Base-by-base conservation (phyloP, 177 flowering plant genomes). In the Telopea speciosissima region DNA sequence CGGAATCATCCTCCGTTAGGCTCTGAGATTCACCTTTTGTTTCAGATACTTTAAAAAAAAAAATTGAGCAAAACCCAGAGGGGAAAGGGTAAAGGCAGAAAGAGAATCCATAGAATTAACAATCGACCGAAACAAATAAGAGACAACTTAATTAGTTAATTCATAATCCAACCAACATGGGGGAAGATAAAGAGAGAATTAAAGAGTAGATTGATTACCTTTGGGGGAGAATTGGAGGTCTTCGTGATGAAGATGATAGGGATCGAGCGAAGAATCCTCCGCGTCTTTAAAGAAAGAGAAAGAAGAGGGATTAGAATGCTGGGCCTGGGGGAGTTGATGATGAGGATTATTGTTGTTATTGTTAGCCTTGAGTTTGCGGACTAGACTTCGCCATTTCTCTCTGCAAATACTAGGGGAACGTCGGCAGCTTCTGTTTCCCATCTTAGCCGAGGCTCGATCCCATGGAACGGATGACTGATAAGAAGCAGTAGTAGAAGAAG, bases 361-460 rank as follows among this genome's bases (percentile, higher is more conserved):
- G 36, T 21, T 52, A 49, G 13, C 17, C 24, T 68, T 68, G 11
- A 24, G 61, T 44, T 68, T 68, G 22, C 62, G 33, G 4, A 68
- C 40, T 19, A 68, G 70, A 19, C 21, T 68, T 14, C 70, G 70
- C 62, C 70, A 68, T 68, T 49, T 68, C 5, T 68, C 70, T 68
- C 24, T 52, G 28, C 16, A 52, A 54, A 16, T 24, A 25, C 11
- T 13, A 25, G 62, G 23, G 8, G 70, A 52, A 12, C 58, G 68
- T 12, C 28, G 44, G 58, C 12, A 9, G 45, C 44, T 24, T 67
- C 44, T 54, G 62, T 68, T 40, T 68, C 70, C 5, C 24, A 68
- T 68, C 62, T 26, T 16, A 40, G 10, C 21, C 5, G 62, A 60
- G 25, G 12, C 24, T 60, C 24, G 62, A 60, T 22, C 24, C 25